Evolutionary conservation across 176 grass and related monocot species (phyloP), one percentile per base, ranked within the genome.

Genomic region (Bromus sterilis): DNA sequence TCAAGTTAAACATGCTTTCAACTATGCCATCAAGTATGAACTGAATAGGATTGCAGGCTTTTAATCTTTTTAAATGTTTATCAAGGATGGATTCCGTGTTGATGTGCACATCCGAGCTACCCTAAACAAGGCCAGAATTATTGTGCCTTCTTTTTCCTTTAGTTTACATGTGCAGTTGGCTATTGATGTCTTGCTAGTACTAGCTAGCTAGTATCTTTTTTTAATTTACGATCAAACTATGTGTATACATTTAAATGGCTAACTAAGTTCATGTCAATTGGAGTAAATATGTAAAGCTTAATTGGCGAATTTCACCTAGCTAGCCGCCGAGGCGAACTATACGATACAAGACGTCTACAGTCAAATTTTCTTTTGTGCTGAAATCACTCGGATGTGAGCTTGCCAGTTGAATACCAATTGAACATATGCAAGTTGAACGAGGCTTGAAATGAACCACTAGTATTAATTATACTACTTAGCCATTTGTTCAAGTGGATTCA

Each of bases 51-150:
- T 56, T 35, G 33, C 35, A 39, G 36, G 12, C 3, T 43, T 74
- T 74, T n/a, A n/a, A n/a, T n/a, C n/a, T n/a, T n/a, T n/a, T n/a
- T n/a, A 66, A 59, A 14, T 60, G 6, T 35, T 37, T 24, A 58
- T 58, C 23, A 25, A 49, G 36, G 37, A 67, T 53, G 4, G 59
- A 75, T 88, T 75, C 76, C 59, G 36, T 26, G 29, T 10, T 70
- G 82, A 89, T 85, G 82, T 80, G 62, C 70, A 84, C 82, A 28
- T 80, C 70, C 24, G 60, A 85, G 25, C 70, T 61, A 75, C 69
- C 87, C 7, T 68, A 29, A 76, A 53, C 7, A 8, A 75, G 24
- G 37, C 3, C 16, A 60, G 46, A 80, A 49, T 75, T 84, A 88
- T 84, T 80, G 35, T 4, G 4, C 24, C 40, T 21, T 77, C n/a